Evolutionary conservation across 768 basidiomycete species (phyloP).

Genomic region (Trametes maxima): DNA sequence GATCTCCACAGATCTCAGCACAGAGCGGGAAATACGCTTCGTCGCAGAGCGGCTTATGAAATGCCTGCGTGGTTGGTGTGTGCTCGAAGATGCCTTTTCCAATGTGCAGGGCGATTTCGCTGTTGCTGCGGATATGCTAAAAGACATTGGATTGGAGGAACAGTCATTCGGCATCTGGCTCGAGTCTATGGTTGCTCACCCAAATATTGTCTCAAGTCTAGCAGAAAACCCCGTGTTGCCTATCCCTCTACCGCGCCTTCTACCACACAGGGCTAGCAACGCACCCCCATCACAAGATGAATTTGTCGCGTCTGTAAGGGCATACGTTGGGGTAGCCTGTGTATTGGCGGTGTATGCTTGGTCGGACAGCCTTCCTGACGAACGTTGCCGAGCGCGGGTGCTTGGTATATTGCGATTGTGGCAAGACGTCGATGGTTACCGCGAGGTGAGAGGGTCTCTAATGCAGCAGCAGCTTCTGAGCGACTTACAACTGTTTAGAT

Average conservation of each 20-base stretch:
- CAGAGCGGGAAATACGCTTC: constrained; percentile 44
- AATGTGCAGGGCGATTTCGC: constrained; percentile 55
- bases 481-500: constrained; percentile 47
- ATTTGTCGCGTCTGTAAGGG: constrained; percentile 65
- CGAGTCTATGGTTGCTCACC: constrained; percentile 64
- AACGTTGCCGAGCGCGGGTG: constrained; percentile 62
- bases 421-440: constrained; percentile 71
- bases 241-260: constrained; percentile 39
- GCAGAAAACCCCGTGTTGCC: constrained; percentile 43
- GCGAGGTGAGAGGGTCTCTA: constrained; percentile 51
- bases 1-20: constrained; percentile 40
- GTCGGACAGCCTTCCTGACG: constrained; percentile 75
- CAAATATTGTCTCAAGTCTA: constrained; percentile 50
- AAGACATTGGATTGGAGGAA: constrained; percentile 65
- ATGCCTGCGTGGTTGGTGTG: constrained; percentile 59
- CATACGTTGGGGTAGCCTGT: constrained; percentile 65
- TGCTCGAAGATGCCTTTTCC: constrained; percentile 62
- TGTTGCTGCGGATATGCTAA: constrained; percentile 52
- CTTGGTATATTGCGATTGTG: constrained; percentile 65
- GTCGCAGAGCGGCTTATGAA: constrained; percentile 49
- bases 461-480: background rate
- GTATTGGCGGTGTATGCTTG: constrained; percentile 77
- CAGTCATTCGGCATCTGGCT: constrained; percentile 74
- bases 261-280: constrained; percentile 37
- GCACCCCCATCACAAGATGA: constrained; percentile 48